phyloP scores from a whole-genome alignment of 345 rosid species.

The Populus tremula region DNA sequence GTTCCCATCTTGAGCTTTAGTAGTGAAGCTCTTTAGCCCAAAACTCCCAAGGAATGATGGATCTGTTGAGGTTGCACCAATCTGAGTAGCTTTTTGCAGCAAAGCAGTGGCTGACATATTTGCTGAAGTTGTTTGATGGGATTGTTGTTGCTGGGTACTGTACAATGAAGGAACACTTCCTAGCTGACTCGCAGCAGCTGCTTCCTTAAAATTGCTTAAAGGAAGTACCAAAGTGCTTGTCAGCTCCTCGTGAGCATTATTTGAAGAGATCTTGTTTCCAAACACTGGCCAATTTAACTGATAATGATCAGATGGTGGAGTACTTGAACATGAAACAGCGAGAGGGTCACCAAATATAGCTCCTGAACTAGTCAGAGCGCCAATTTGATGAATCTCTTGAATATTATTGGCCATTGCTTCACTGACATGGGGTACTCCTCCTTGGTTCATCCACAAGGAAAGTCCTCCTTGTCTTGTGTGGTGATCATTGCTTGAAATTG shows the following conservation, averaged over 20 bases:
- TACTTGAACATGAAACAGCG: constrained; percentile 23
- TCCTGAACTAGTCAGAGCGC: constrained; percentile 26
- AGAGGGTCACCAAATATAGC: constrained; percentile 24
- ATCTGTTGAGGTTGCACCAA: constrained; percentile 64
- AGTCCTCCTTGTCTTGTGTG: constrained; percentile 33
- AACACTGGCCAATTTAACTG: constrained; percentile 47
- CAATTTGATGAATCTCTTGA: constrained; percentile 40
- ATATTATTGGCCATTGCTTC: constrained; percentile 30
- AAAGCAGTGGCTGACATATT: constrained; percentile 94
- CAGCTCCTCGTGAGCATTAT: constrained; percentile 20
- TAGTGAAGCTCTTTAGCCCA: constrained; percentile 36
- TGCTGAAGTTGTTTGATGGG: constrained; percentile 34
- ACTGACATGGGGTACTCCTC: constrained; percentile 30
- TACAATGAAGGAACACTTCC: constrained; percentile 73
- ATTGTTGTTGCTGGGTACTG: constrained; percentile 49
- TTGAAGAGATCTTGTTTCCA: constrained; percentile 35
- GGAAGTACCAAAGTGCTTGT: constrained; percentile 36
- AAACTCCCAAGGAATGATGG: constrained; percentile 51
- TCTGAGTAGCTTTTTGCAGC: constrained; percentile 88
- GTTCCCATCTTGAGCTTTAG: constrained; percentile 40
- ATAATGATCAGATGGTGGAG: constrained; percentile 32
- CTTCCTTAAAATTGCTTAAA: constrained; percentile 30
- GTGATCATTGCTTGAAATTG: constrained; percentile 37
- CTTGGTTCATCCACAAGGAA: constrained; percentile 48
- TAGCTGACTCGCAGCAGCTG: constrained; percentile 21